phyloP scores from a whole-genome alignment of 768 basidiomycete genomes.

The Rhodotorula graminis region DNA sequence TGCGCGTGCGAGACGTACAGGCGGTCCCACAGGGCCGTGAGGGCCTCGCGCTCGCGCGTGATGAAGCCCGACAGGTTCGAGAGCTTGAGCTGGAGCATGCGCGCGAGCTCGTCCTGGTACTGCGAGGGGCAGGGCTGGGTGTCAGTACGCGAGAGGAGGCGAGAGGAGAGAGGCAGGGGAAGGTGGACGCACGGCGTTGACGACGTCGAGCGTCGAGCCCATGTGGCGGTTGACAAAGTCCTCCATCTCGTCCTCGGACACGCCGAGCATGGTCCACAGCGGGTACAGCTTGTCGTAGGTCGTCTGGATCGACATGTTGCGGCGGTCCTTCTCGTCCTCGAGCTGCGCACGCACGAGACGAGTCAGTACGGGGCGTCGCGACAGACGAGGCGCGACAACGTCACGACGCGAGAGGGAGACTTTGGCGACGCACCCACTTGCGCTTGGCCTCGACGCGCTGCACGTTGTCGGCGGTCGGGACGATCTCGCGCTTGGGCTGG shows the following conservation, averaged over 20 bases:
- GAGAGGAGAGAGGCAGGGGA: no score
- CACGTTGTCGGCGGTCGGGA: constrained; percentile 71
- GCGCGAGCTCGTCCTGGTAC: constrained; percentile 82
- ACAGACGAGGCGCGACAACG: no score
- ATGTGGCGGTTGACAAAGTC: constrained; percentile 75
- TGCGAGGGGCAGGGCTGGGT: constrained; percentile 22
- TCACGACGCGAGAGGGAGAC: constrained; percentile 6
- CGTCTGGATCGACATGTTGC: constrained; percentile 80
- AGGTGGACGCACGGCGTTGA: constrained; percentile 55
- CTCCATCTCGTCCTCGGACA: constrained; percentile 74
- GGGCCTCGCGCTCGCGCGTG: constrained; percentile 71
- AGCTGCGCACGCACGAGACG: no score
- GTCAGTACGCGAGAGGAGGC: no score
- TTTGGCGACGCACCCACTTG: constrained; percentile 44
- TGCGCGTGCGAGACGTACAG: constrained; percentile 68
- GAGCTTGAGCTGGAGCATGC: constrained; percentile 82
- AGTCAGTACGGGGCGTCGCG: no score
- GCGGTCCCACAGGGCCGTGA: constrained; percentile 74
- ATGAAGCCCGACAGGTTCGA: constrained; percentile 84
- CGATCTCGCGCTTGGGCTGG: constrained; percentile 62
- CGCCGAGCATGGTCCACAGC: constrained; percentile 80
- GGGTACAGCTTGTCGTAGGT: constrained; percentile 91
- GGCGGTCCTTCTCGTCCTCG: constrained; percentile 64
- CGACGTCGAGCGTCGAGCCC: constrained; percentile 70
- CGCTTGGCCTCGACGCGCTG: constrained; percentile 60